Percentiles rank a stretch among this genome's conserved stretches.
These are phyloP conservation scores for Magnaporthales sp. DNA, from an alignment of 2,329 filamentous ascomycete species.

Conservation along the genomic window DNA sequence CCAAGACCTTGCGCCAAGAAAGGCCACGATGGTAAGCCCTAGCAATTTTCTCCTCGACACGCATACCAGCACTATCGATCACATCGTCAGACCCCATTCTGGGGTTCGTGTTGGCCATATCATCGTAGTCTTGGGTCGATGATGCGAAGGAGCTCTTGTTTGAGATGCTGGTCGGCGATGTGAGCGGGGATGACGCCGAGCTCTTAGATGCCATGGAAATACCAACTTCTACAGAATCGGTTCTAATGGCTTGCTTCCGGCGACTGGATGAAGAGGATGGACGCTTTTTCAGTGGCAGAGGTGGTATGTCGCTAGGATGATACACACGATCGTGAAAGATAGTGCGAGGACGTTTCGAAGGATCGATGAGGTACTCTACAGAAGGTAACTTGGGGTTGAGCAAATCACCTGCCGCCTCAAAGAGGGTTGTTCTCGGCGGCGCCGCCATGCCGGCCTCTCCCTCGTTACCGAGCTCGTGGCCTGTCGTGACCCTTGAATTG, in stretches of 20 bases:
- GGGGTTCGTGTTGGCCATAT: conserved; percentile 24
- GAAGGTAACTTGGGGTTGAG: conserved; percentile 83
- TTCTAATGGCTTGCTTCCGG: conserved; percentile 11
- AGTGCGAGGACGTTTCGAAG: conserved; percentile 69
- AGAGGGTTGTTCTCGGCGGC: conserved; percentile 85
- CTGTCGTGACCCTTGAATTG: conserved; percentile 36
- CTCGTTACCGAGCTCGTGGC: conserved; percentile 31
- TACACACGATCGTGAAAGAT: conserved; percentile 98
- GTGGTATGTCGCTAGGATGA: conserved; percentile 85
- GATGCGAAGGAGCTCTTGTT: conserved; percentile 14
- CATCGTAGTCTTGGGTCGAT: conserved; percentile 43
- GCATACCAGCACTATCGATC: conserved; percentile 61
- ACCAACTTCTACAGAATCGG: conserved; percentile 10
- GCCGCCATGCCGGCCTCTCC: conserved; percentile 43
- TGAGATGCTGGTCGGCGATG: conserved; percentile 14
- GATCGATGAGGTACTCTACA: conserved; percentile 74
- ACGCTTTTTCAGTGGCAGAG: conserved; percentile 58
- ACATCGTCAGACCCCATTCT: conserved; percentile 14
- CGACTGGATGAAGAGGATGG: conserved; percentile 20
- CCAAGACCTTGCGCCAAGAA: conserved; percentile 93
- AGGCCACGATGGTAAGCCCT: conserved; percentile 87
- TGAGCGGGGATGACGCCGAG: conserved; percentile 24
- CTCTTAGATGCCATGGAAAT: conserved; percentile 12
- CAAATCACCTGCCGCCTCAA: conserved; percentile 89
- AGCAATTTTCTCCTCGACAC: conserved; percentile 96